A percentile compares a stretch with the other conserved stretches of the same genome.
These are phyloP conservation scores for Ogataea angusta DNA, from an alignment of 805 yeast genomes.

Conservation along the genomic window DNA sequence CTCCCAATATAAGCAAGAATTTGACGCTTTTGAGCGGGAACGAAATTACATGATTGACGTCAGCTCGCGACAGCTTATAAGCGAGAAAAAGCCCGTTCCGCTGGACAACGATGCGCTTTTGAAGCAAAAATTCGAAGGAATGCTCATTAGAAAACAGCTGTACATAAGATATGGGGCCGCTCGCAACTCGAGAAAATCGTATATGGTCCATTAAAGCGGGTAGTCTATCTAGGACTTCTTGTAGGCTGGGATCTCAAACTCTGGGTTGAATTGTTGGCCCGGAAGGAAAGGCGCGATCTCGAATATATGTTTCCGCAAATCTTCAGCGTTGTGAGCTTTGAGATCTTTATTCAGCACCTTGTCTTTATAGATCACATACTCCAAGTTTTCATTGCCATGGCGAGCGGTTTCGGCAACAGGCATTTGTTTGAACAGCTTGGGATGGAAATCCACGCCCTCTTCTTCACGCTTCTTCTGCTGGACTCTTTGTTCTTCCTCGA, in stretches of 20 bases:
- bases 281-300: conserved; percentile 78
- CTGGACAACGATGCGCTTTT: conserved; percentile 14
- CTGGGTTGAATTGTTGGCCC: conserved; percentile 66
- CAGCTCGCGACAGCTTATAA: not conserved
- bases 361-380: conserved; percentile 61
- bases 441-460: conserved; percentile 76
- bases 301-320: conserved; percentile 53
- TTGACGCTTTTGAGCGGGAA: conserved; percentile 9
- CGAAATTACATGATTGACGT: conserved; percentile 6
- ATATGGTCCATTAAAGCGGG: conserved; percentile 6
- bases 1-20: not conserved
- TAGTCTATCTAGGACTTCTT: conserved; percentile 38
- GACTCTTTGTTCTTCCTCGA: conserved; percentile 83
- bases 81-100: not conserved
- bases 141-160: conserved; percentile 12
- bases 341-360: conserved; percentile 42
- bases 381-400: conserved; percentile 45
- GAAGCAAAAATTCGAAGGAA: conserved; percentile 13
- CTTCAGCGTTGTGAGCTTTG: conserved; percentile 41
- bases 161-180: conserved; percentile 6
- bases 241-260: conserved; percentile 67
- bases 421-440: conserved; percentile 64
- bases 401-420: conserved; percentile 31
- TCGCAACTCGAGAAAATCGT: not conserved
- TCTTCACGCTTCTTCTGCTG: conserved; percentile 70